Evolutionary conservation across 495 filamentous ascomycete species (phyloP).

Genomic region (Cetradonia linearis): DNA sequence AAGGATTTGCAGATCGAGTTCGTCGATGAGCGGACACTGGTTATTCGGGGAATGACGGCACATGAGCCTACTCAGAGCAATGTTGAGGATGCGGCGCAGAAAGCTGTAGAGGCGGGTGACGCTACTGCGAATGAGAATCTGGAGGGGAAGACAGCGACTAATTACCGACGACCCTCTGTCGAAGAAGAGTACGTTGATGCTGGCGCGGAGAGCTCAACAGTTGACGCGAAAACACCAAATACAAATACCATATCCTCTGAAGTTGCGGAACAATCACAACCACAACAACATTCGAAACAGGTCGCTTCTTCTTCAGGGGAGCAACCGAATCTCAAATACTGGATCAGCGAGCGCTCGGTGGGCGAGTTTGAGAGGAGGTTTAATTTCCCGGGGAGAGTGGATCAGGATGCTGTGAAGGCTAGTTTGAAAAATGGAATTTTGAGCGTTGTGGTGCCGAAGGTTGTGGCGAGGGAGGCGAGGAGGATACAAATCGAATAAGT

Average conservation of each 20-base stretch:
- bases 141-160: slow-evolving; percentile 21
- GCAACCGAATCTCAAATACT: slow-evolving; percentile 51
- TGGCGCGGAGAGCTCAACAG: slow-evolving; percentile 29
- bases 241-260: slow-evolving; percentile 9
- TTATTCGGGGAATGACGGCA: slow-evolving; percentile 60
- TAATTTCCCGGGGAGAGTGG: slow-evolving; percentile 61
- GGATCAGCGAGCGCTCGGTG: slow-evolving; percentile 68
- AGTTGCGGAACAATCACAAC: slow-evolving; percentile 4
- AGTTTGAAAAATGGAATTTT: slow-evolving; percentile 66
- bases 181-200: slow-evolving; percentile 48
- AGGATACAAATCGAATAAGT: slow-evolving; percentile 53
- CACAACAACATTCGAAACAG: not conserved
- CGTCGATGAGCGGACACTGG: slow-evolving; percentile 64
- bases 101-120: slow-evolving; percentile 14
- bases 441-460: slow-evolving; percentile 66
- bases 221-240: slow-evolving; percentile 24
- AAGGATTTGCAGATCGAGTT: slow-evolving; percentile 76
- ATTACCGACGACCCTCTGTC: slow-evolving; percentile 47
- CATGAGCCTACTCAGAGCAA: slow-evolving; percentile 35
- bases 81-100: slow-evolving; percentile 22
- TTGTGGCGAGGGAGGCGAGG: slow-evolving; percentile 40
- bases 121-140: slow-evolving; percentile 30
- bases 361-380: slow-evolving; percentile 76
- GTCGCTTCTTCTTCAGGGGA: not conserved
- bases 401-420: slow-evolving; percentile 69